Percentiles rank a stretch among this genome's conserved stretches.
phyloP scores from a whole-genome alignment of 805 yeast genomes.

The Metschnikowia peoriensis region DNA sequence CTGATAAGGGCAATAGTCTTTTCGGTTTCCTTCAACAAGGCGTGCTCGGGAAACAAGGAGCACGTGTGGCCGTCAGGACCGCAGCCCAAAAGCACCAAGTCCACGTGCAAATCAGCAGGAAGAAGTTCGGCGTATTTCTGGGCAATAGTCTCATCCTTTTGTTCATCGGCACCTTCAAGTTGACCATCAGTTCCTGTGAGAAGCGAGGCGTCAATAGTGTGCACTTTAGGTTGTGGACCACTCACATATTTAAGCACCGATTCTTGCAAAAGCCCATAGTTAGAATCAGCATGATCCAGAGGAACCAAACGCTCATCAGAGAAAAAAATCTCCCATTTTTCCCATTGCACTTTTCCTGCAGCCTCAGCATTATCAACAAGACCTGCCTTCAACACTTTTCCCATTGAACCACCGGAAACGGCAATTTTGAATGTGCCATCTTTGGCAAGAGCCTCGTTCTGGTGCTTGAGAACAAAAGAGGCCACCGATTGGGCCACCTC shows the following conservation, averaged over 20 bases:
- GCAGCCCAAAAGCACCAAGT: slow-evolving; percentile 77
- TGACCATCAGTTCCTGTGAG: slow-evolving; percentile 50
- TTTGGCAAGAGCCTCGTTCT: slow-evolving; percentile 54
- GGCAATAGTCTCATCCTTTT: slow-evolving; percentile 53
- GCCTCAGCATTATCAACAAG: slow-evolving; percentile 55
- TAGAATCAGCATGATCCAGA: slow-evolving; percentile 77
- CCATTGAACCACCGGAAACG: slow-evolving; percentile 88
- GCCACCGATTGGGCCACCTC: slow-evolving; percentile 71
- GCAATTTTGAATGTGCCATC: slow-evolving; percentile 64
- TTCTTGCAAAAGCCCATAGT: slow-evolving; percentile 73
- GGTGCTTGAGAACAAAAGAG: slow-evolving; percentile 55
- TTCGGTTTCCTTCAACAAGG: slow-evolving; percentile 53
- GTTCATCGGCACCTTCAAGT: slow-evolving; percentile 43
- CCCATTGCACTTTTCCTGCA: slow-evolving; percentile 55
- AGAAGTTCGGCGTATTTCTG: slow-evolving; percentile 57
- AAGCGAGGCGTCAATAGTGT: slow-evolving; percentile 63
- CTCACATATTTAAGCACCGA: slow-evolving; percentile 53
- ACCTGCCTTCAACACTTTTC: slow-evolving; percentile 66
- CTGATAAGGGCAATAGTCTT: slow-evolving; percentile 60
- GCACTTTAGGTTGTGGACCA: slow-evolving; percentile 54
- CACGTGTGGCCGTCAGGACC: slow-evolving; percentile 98
- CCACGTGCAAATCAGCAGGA: slow-evolving; percentile 49
- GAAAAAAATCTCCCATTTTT: slow-evolving; percentile 77
- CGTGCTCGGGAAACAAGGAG: slow-evolving; percentile 86
- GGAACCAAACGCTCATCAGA: slow-evolving; percentile 92